Evolutionary conservation across 768 basidiomycete species (phyloP).

Genomic region (Termitomyces sp.): DNA sequence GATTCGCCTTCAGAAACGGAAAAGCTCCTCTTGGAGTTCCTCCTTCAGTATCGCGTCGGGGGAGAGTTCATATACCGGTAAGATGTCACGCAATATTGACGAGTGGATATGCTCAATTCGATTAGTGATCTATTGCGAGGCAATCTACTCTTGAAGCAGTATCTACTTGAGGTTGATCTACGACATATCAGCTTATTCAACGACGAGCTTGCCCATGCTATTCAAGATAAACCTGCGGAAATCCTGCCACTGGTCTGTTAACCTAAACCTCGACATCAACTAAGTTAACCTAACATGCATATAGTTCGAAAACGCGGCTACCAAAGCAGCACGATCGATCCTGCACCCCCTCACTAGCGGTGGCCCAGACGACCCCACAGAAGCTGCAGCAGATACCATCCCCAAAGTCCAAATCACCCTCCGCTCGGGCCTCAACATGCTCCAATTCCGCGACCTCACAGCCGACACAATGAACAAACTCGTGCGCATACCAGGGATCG

Average conservation of each 20-base stretch:
- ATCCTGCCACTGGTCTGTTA: slow-evolving; percentile 76
- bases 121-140: slow-evolving; percentile 81
- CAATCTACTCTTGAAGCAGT: slow-evolving; percentile 85
- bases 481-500: slow-evolving; percentile 95
- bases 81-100: slow-evolving; percentile 15
- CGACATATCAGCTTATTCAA: slow-evolving; percentile 79
- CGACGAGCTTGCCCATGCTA: slow-evolving; percentile 88
- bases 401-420: slow-evolving; percentile 83
- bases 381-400: slow-evolving; percentile 38
- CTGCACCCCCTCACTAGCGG: slow-evolving; percentile 73
- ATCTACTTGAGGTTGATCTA: slow-evolving; percentile 84
- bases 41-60: slow-evolving; percentile 83
- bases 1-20: slow-evolving; percentile 82
- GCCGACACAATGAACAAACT: slow-evolving; percentile 95
- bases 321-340: slow-evolving; percentile 78
- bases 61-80: slow-evolving; percentile 92
- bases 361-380: slow-evolving; percentile 39
- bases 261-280: not conserved
- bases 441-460: slow-evolving; percentile 90
- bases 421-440: slow-evolving; percentile 86
- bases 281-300: not conserved
- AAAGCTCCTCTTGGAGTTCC: slow-evolving; percentile 78
- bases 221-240: slow-evolving; percentile 88
- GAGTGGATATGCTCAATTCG: slow-evolving; percentile 12
- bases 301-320: slow-evolving; percentile 90